These are phyloP conservation scores for Chlamydomonas reinhardtii DNA, from an alignment of 163 green algal genomes.

Conservation along the genomic window DNA sequence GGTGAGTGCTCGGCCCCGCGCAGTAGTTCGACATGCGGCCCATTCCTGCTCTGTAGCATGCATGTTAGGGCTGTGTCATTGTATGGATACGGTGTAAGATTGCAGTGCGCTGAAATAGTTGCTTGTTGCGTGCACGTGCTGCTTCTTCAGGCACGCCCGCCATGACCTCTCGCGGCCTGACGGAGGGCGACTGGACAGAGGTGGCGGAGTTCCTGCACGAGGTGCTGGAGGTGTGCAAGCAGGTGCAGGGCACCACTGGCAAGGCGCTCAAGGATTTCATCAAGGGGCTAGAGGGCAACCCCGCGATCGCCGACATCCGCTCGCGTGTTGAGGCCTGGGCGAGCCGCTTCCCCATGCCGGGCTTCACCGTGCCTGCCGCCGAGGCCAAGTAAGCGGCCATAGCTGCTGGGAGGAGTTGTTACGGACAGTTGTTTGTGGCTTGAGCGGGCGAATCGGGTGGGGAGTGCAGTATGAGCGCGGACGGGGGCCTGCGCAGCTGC, in stretches of 20 bases:
- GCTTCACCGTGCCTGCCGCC: slow-evolving; percentile 67
- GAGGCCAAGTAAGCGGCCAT: neutral
- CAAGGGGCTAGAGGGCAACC: slow-evolving; percentile 80
- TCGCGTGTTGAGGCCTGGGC: slow-evolving; percentile 89
- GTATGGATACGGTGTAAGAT: too few species aligned
- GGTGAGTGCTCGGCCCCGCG: slow-evolving; percentile 61
- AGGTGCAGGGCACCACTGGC: slow-evolving; percentile 83
- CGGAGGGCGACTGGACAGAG: slow-evolving; percentile 89
- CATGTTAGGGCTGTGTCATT: too few species aligned
- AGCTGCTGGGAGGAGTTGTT: too few species aligned
- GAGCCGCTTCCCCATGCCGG: slow-evolving; percentile 92
- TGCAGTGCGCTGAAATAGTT: too few species aligned
- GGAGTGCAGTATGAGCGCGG: too few species aligned
- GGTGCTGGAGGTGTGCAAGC: slow-evolving; percentile 83
- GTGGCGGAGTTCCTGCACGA: slow-evolving; percentile 93
- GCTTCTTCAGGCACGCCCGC: slow-evolving; percentile 78
- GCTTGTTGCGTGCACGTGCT: too few species aligned
- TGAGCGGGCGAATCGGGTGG: too few species aligned
- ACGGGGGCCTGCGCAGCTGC: too few species aligned
- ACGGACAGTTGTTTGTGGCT: too few species aligned
- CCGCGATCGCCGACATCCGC: slow-evolving; percentile 77
- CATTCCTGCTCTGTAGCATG: too few species aligned
- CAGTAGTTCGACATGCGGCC: too few species aligned
- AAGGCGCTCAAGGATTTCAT: slow-evolving; percentile 92
- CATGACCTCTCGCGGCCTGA: slow-evolving; percentile 94